Evolutionary conservation across 2,329 filamentous ascomycete species (phyloP), one percentile per base, ranked within the genome.

Genomic region (Thielaviopsis ethacetica): DNA sequence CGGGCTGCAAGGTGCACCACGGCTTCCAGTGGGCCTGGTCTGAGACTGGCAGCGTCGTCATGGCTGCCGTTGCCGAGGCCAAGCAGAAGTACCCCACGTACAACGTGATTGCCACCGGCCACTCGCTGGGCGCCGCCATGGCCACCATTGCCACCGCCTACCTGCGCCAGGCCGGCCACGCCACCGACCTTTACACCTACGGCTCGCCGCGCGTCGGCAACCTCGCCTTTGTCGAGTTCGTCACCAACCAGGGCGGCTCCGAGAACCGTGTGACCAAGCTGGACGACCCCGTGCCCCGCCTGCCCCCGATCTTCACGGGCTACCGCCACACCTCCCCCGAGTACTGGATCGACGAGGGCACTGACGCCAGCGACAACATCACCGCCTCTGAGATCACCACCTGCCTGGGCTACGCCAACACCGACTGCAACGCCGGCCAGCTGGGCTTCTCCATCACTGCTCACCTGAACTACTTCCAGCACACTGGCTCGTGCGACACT

Each of bases 251-350:
- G 64, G 61, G 70, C 1, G 78, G 79, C 58, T 67, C 67, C 59
- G 77, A 80, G 63, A 84, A 75, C 71, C 81, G 85, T 62, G 73
- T 87, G 56, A 88, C 85, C 1, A 84, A 89, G 69, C 70, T 69
- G 50, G 72, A 78, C 64, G 86, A 90, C 67, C 81, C 83, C 0
- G 79, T 89, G 1, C 83, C 86, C 0, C 77, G 81, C 51, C 73
- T 90, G 44, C 85, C 85, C 1, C 79, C 83, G 12, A 69, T 80
- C 60, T 57, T 78, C 53, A 68, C 84, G 56, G 78, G 78, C 38
- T 89, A 82, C 71, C 71, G 76, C 47, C 85, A 88, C 68, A 78
- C 80, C n/a, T 79, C 74, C 17, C 83, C 85, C 1, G 86, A 89
- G 73, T 87, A 82, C 70, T 88, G 80, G 76, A 72, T 85, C 41